Conservation (phyloP, 2,329 filamentous ascomycete genomes). For the Trichoderma guizhouense region DNA sequence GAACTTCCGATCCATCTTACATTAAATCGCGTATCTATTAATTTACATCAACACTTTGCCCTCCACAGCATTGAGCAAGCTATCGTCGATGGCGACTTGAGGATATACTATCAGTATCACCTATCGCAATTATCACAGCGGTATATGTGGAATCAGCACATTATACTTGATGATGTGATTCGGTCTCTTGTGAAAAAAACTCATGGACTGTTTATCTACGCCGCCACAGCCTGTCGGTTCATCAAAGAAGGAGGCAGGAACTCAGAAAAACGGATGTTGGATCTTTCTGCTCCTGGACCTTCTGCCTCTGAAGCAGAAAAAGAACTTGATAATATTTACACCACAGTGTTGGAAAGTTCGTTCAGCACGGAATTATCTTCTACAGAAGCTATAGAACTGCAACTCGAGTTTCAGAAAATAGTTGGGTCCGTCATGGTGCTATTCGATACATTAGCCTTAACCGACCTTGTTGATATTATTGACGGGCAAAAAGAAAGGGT, state of each 20-base stretch:
- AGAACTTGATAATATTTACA: neutral
- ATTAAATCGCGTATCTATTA: neutral
- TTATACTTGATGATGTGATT: neutral
- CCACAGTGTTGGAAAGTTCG: neutral
- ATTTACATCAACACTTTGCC: neutral
- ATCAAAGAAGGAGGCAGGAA: neutral
- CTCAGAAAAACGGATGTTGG: neutral
- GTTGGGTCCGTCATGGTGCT: neutral
- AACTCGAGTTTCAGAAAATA: neutral
- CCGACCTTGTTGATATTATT: neutral
- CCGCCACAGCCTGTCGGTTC: neutral
- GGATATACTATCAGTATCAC: neutral
- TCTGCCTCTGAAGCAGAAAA: neutral
- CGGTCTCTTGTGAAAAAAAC: neutral
- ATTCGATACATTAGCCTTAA: neutral
- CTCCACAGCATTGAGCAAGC: neutral
- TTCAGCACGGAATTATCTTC: neutral
- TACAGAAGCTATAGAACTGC: neutral
- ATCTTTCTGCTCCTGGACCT: neutral
- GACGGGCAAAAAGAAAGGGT: neutral
- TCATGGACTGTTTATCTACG: neutral
- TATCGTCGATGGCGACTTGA: neutral
- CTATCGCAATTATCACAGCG: neutral
- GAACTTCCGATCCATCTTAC: neutral
- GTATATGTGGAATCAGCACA: neutral